Base-by-base conservation (phyloP, 768 basidiomycete genomes). In the Leccinum rimulosum region DNA sequence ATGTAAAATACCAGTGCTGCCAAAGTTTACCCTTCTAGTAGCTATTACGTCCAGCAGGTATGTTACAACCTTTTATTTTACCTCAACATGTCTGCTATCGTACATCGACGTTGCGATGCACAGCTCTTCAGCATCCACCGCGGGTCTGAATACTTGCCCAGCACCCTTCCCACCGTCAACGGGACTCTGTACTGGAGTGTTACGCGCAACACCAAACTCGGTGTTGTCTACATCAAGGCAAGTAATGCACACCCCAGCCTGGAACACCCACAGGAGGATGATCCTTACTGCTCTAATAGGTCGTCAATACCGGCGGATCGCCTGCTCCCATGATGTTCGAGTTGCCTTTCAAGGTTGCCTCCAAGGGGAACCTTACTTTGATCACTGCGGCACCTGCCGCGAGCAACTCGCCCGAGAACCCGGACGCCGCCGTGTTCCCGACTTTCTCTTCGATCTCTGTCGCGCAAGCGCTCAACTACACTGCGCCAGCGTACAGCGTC, bases 101-200 rank as follows among this genome's bases (percentile, higher is more conserved):
- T 22, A 54, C 54, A n/a, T 56, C 58, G 19, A 58, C 15, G 11
- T 17, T 40, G 8, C 9, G 27, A 10, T 9, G 11, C 2, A 50
- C 58, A 87, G 85, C 75, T 88, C 27, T 88, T 88, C 75, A 82
- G 83, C 48, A 58, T 77, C 14, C 85, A 87, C 69, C 73, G 79
- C 25, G 86, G 86, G 9, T 81, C 85, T 52, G 78, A 79, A 62
- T 86, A 85, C 64, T 67, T 87, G 1, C 82, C 85, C 2, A 86
- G 82, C 64, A 87, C 84, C 0, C 75, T 85, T 1, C 85, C 85
- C 4, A 71, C 59, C 25, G 58, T 62, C 4, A 74, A 67, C 6
- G 84, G 82, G 6, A 82, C 83, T 3, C 67, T 84, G 2, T 82
- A 82, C 71, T 88, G 87, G 87, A 86, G 84, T 61, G 81, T 87